Evolutionary conservation across 768 basidiomycete genomes (phyloP).

Genomic region (Lactarius sp.): DNA sequence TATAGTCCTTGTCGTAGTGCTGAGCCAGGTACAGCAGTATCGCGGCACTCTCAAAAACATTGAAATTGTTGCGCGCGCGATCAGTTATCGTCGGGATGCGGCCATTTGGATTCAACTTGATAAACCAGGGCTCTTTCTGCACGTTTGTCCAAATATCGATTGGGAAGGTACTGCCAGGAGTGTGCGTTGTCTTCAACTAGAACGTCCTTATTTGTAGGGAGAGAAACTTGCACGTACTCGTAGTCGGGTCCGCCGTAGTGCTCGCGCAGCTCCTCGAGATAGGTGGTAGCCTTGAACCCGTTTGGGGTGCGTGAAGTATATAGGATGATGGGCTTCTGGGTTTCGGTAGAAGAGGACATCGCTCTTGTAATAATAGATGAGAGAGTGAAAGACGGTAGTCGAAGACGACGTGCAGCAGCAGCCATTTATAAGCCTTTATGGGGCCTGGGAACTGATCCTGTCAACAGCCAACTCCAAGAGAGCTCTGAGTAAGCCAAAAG

Average conservation of each 20-base stretch:
- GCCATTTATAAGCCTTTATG: no score
- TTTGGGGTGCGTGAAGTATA: constrained; percentile 48
- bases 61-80: constrained; percentile 53
- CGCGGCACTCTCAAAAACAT: constrained; percentile 72
- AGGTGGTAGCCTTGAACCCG: constrained; percentile 46
- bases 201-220: no score
- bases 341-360: constrained; percentile 12
- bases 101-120: constrained; percentile 68
- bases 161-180: constrained; percentile 39
- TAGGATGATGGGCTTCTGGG: constrained; percentile 27
- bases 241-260: constrained; percentile 42
- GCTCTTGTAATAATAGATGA: not conserved
- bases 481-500: no score
- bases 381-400: not conserved
- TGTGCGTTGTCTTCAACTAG: not conserved
- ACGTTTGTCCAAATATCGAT: constrained; percentile 57
- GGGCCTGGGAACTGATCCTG: no score
- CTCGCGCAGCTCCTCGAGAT: constrained; percentile 54
- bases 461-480: no score
- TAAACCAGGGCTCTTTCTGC: constrained; percentile 84
- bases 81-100: constrained; percentile 68
- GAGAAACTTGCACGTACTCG: constrained; percentile 36
- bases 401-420: no score
- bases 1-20: constrained; percentile 72
- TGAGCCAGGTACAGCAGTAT: constrained; percentile 80